Conservation (phyloP, 441 rosid species). For the Geranium incanum region DNA sequence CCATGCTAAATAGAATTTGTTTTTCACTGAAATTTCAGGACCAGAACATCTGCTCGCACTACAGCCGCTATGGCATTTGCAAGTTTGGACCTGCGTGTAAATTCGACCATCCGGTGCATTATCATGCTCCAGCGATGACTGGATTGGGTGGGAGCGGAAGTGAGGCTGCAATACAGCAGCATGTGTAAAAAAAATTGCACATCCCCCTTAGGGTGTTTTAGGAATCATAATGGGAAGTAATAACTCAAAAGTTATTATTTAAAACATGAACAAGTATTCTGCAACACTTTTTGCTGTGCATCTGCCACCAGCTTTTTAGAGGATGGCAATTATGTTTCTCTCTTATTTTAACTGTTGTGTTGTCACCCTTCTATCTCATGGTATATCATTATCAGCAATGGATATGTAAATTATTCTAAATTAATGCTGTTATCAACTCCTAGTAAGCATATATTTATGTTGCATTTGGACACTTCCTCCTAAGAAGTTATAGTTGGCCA, state of each 20-base stretch:
- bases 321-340: constrained; percentile 28
- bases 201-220: constrained; percentile 16
- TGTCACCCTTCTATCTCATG: constrained; percentile 7
- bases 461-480: too few relatives aligned
- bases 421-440: not conserved
- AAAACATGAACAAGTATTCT: constrained; percentile 7
- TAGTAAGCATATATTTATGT: too few relatives aligned
- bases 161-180: constrained; percentile 31
- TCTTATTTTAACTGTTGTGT: not conserved
- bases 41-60: constrained; percentile 61
- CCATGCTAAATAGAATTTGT: not conserved
- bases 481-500: too few relatives aligned
- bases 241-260: constrained; percentile 10
- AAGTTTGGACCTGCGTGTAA: constrained; percentile 90
- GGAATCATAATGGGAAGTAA: constrained; percentile 20
- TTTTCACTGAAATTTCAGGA: constrained; percentile 36
- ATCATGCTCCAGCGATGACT: constrained; percentile 23
- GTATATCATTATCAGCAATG: constrained; percentile 8
- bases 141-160: constrained; percentile 25
- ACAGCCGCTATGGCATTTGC: constrained; percentile 89
- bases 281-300: constrained; percentile 13
- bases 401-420: constrained; percentile 25
- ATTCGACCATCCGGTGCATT: constrained; percentile 65
- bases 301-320: constrained; percentile 33
- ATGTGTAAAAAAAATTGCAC: constrained; percentile 28